Evolutionary conservation across 2,329 filamentous ascomycete genomes (phyloP), one percentile per base, ranked within the genome.

Genomic region (Ascochyta clinopodiicola): DNA sequence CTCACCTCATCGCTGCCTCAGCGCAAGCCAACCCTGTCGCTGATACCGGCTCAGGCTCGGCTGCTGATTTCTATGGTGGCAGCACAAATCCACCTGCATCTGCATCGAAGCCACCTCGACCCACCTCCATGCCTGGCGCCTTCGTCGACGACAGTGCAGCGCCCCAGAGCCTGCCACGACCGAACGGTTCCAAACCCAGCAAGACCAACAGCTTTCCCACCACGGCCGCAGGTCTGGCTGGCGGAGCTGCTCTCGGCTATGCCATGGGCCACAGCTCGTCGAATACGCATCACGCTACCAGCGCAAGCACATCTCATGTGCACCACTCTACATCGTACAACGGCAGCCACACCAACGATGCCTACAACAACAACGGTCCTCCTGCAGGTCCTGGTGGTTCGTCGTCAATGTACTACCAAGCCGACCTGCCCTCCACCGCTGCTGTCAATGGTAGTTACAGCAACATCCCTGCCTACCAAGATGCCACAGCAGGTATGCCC

Each of bases 21-120:
- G 71, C 80, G 1, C 73, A 75, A 8, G 71, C 80, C 25, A 81
- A 81, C 40, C 85, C 85, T 17, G 83, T 81, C 2, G 76, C 80
- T n/a, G 85, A 88, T 65, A 86, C 85, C 4, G 86, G 85, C 47
- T 77, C 79, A 44, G 83, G 83, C 29, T 77, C 83, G n/a, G 85
- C 86, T 21, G 83, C 84, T 6, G 81, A 83, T 13, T 88, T 85
- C 70, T 87, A 81, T 63, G 73, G 69, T 52, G 44, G 2, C 24
- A 22, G 25, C 24, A 27, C 66, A 48, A 68, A 63, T 48, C 56
- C 54, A 9, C 58, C 64, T 38, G 59, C 62, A 17, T 39, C 57
- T 44, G 34, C 61, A 24, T 68, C 74, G 1, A 78, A 76, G 59
- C 77, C 77, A 25, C 67, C 73, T 32, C 64, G 71, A 35, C 68